A percentile compares a stretch with the other conserved stretches of the same genome.
These are phyloP conservation scores for Gloeophyllum trabeum DNA, from an alignment of 768 basidiomycete genomes.

Conservation along the genomic window DNA sequence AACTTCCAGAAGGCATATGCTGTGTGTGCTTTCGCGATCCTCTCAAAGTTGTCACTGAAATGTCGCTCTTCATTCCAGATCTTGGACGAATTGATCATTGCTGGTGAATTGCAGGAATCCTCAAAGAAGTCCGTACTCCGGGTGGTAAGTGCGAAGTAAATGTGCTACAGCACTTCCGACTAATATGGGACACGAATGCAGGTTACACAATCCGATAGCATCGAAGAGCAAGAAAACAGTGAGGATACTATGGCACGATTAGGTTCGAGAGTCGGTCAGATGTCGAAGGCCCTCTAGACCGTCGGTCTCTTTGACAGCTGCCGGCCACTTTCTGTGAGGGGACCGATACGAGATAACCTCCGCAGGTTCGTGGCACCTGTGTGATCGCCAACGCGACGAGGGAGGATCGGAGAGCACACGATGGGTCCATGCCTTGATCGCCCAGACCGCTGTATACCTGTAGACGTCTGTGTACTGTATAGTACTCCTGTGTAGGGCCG, in stretches of 20 bases:
- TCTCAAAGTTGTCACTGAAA: neutral
- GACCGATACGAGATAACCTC: too few species aligned
- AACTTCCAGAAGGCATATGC: constrained; percentile 96
- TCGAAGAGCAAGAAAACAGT: constrained; percentile 77
- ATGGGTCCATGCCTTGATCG: too few species aligned
- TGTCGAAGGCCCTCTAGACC: too few species aligned
- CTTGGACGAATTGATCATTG: constrained; percentile 86
- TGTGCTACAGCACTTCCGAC: neutral
- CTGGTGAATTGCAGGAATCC: constrained; percentile 90
- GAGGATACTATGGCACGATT: constrained; percentile 75
- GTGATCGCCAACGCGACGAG: too few species aligned
- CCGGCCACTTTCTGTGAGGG: too few species aligned
- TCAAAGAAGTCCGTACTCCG: constrained; percentile 64
- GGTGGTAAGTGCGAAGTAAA: constrained; percentile 26
- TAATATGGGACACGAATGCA: constrained; percentile 23
- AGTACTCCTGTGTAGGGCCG: too few species aligned
- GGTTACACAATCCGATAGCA: constrained; percentile 79
- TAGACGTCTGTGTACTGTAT: too few species aligned
- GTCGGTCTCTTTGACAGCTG: too few species aligned
- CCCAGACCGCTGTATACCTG: too few species aligned
- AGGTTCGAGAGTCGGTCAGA: constrained; percentile 39
- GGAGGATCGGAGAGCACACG: too few species aligned
- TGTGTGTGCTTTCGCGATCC: constrained; percentile 25
- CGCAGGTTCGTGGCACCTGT: too few species aligned
- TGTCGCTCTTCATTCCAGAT: constrained; percentile 31